Percentiles rank a stretch among this genome's conserved stretches.
These are phyloP conservation scores for Cystofilobasidium capitatum DNA, from an alignment of 768 basidiomycete genomes.

Conservation along the genomic window DNA sequence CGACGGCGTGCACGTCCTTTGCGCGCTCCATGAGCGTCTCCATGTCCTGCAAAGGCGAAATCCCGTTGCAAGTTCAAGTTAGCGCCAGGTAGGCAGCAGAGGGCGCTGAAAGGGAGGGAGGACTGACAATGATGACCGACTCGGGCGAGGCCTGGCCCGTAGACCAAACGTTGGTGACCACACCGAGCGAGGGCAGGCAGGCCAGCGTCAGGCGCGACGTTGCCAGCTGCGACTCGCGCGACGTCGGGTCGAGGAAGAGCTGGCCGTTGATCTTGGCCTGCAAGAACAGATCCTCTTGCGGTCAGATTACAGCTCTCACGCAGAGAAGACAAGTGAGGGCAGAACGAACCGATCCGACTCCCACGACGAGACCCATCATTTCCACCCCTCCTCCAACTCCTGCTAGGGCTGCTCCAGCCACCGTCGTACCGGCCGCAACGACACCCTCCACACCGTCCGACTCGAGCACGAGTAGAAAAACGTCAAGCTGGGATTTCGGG, in stretches of 20 bases:
- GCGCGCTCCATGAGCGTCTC: slow-evolving; percentile 23
- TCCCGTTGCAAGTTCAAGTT: background rate
- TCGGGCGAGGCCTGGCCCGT: slow-evolving; percentile 55
- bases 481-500: slow-evolving; percentile 83
- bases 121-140: slow-evolving; percentile 51
- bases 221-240: slow-evolving; percentile 53
- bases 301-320: too few relatives aligned
- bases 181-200: slow-evolving; percentile 77
- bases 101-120: slow-evolving; percentile 6
- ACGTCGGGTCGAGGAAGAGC: slow-evolving; percentile 67
- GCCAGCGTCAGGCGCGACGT: slow-evolving; percentile 65
- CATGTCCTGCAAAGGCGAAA: slow-evolving; percentile 6
- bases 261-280: slow-evolving; percentile 17
- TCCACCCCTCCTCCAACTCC: slow-evolving; percentile 74
- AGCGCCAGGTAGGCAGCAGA: background rate
- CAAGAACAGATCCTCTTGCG: too few relatives aligned
- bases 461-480: slow-evolving; percentile 81
- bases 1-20: slow-evolving; percentile 23
- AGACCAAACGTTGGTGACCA: slow-evolving; percentile 78
- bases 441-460: slow-evolving; percentile 85
- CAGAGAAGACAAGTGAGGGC: background rate
- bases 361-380: slow-evolving; percentile 74
- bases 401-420: slow-evolving; percentile 80
- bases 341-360: slow-evolving; percentile 62
- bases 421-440: slow-evolving; percentile 73